Conservation (phyloP, 768 basidiomycete species). For the Ephemerocybe angulata region DNA sequence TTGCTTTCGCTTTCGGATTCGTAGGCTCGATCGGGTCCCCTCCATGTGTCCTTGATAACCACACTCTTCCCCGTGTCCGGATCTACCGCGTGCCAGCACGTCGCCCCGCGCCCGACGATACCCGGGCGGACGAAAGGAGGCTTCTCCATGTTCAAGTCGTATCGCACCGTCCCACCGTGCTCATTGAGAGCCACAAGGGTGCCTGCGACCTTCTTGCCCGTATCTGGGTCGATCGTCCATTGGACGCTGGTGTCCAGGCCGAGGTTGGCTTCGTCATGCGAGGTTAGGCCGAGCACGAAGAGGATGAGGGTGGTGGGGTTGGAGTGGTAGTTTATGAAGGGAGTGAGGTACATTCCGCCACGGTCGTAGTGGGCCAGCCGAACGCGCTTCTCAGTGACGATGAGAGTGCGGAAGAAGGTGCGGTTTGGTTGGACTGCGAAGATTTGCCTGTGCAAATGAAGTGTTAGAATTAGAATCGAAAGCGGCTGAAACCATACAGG, state of each 20-base stretch:
- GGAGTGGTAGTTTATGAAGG: constrained; percentile 16
- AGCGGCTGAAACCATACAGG: background rate
- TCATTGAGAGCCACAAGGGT: background rate
- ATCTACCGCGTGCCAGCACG: background rate
- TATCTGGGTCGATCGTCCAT: background rate
- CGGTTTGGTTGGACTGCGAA: constrained; percentile 21
- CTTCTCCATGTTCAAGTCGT: background rate
- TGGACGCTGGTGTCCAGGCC: background rate
- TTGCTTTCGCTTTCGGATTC: background rate
- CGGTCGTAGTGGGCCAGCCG: constrained; percentile 19
- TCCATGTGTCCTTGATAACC: background rate
- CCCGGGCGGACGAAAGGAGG: background rate
- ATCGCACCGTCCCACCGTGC: background rate
- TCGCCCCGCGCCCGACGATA: background rate
- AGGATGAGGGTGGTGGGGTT: constrained; percentile 14
- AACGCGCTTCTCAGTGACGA: constrained; percentile 12
- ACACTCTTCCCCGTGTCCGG: background rate
- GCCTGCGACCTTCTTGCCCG: constrained; percentile 2
- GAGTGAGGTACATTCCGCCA: constrained; percentile 13
- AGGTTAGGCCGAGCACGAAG: constrained; percentile 15
- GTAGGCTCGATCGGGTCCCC: background rate
- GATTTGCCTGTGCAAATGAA: constrained; percentile 9
- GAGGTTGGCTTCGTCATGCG: background rate
- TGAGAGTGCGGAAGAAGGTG: constrained; percentile 14
- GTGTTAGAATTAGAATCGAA: background rate